Base-by-base conservation (phyloP, 805 yeast species). In the Scheffersomyces lignosus region DNA sequence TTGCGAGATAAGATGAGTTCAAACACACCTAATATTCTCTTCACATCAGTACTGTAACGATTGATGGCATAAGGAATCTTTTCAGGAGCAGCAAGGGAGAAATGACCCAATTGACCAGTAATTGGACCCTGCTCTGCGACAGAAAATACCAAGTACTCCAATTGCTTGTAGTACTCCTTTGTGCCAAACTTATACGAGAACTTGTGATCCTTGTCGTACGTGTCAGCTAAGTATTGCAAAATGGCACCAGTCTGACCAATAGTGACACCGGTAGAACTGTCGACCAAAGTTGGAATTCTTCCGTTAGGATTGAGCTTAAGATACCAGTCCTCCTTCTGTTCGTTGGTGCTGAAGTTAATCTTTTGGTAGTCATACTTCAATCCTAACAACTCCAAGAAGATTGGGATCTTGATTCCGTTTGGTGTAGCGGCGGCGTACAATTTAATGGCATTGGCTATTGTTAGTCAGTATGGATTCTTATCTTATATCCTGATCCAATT, bases 181-280 rank as follows among this genome's bases (percentile, higher is more conserved):
- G 78, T 40, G 10, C 63, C 63, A 16, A 20, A 36, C 17, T 57
- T 60, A 41, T 58, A 74, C 18, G 73, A 65, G 47, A 44, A 71
- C 54, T 76, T 75, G 41, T 69, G 54, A 7, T 77, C 78, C 36
- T 58, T 71, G 51, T 82, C 87, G 52, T 75, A 82, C 43, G 71
- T 77, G 45, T 79, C 84, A 37, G 76, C 78, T 27, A 81, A 55
- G 53, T 79, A 82, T 40, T 66, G 59, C 56, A 82, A 54, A 42
- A 81, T 80, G 2, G 87, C 84, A 22, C 75, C 86, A 23, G 81
- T 69, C 58, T 81, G 87, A 46, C 72, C 70, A 17, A 82, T 51
- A 15, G 27, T 18, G 27, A 23, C 12, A 13, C 9, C 18, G 32
- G 41, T 15, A 23, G 12, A 14, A 6, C 4, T 10, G 13, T 12